Percentiles rank a stretch among this genome's conserved stretches.
Conservation (phyloP, 139 green algal species). For the Chlamydomonas applanata region DNA sequence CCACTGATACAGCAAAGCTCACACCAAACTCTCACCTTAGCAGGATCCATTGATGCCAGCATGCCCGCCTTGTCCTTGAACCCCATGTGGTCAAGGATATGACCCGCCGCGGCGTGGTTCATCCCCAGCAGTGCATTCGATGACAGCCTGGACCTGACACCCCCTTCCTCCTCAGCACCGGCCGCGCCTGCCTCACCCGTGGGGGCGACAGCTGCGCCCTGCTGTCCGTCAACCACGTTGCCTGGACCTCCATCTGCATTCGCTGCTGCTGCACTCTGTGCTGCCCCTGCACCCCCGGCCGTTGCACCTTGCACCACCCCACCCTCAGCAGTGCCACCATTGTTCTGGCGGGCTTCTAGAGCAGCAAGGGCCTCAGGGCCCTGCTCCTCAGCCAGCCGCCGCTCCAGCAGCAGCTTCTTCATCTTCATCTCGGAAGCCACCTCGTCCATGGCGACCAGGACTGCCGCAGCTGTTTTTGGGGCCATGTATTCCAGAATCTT, state of each 20-base stretch:
- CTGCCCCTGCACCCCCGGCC: no score
- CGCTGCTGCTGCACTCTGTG: no score
- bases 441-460: constrained; percentile 37
- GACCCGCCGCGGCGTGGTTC: constrained; percentile 19
- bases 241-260: no score
- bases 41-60: not conserved
- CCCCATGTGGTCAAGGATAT: constrained; percentile 44
- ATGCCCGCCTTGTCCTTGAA: constrained; percentile 18
- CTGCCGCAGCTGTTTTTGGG: constrained; percentile 28
- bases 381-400: not conserved
- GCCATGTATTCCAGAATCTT: constrained; percentile 47
- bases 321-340: not conserved
- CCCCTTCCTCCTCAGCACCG: no score
- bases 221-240: no score
- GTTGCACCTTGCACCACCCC: no score
- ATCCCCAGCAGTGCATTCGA: constrained; percentile 26
- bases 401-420: no score
- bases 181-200: no score
- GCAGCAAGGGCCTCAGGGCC: not conserved
- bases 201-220: no score
- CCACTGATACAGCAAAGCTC: no score
- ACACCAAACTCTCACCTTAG: no score
- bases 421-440: not conserved
- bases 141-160: no score
- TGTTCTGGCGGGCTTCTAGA: not conserved